These are phyloP conservation scores for Diaporthe caulivora DNA, from an alignment of 2,329 filamentous ascomycete species.

Conservation along the genomic window DNA sequence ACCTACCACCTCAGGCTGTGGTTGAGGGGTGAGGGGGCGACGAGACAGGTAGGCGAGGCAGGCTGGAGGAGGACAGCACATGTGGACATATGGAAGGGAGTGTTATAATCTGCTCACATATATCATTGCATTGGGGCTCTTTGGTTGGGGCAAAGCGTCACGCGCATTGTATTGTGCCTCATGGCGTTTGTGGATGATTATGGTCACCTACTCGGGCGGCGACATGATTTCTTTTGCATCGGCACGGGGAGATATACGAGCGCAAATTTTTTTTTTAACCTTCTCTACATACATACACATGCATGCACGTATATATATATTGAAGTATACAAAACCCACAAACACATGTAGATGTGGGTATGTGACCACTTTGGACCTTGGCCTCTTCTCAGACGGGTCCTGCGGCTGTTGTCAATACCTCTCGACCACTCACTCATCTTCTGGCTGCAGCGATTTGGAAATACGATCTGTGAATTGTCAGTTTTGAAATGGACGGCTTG, in stretches of 20 bases:
- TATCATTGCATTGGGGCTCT: conserved; percentile 11
- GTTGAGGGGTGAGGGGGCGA: conserved; percentile 5
- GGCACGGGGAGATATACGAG: not conserved
- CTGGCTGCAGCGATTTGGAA: too few relatives aligned
- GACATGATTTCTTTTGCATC: not conserved
- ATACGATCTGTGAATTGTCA: too few relatives aligned
- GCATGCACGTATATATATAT: not conserved
- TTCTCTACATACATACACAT: not conserved
- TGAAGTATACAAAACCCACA: not conserved
- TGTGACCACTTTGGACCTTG: too few relatives aligned
- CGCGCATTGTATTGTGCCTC: not conserved
- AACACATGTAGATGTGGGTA: too few relatives aligned
- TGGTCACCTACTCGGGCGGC: not conserved
- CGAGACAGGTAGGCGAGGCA: not conserved
- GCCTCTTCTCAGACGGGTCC: too few relatives aligned
- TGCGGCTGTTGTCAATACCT: too few relatives aligned
- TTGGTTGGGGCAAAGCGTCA: conserved; percentile 15
- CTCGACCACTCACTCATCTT: too few relatives aligned
- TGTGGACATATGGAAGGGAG: not conserved
- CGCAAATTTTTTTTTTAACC: not conserved
- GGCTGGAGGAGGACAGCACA: not conserved
- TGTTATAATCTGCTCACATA: not conserved
- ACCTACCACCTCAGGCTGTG: not conserved
- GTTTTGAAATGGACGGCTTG: too few relatives aligned
- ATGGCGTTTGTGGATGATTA: not conserved